A percentile compares a stretch with the other conserved stretches of the same genome.
phyloP scores from a whole-genome alignment of 352 stramenopile species.

The Pythium periplocum region DNA sequence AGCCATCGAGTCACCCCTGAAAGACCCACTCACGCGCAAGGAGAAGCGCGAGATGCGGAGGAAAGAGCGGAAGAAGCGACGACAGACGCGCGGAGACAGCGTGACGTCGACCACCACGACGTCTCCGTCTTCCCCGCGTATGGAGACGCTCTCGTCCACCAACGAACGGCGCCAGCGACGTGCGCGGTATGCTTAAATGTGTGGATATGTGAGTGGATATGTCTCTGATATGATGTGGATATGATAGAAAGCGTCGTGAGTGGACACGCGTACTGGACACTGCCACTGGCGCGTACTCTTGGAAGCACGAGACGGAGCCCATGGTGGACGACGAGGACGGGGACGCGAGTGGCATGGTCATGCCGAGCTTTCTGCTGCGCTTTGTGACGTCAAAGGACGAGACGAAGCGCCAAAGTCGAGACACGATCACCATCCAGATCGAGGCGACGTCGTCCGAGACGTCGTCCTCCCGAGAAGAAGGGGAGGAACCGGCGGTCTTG shows the following conservation, averaged over 20 bases:
- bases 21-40: conserved; percentile 14
- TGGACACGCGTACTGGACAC: too few species aligned
- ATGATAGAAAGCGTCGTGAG: too few species aligned
- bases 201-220: too few species aligned
- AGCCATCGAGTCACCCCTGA: conserved; percentile 12
- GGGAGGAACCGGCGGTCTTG: too few species aligned
- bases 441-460: too few species aligned
- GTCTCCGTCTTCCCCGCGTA: neutral
- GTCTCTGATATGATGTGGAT: too few species aligned
- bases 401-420: conserved; percentile 7
- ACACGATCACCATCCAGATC: conserved; percentile 10
- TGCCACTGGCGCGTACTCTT: too few species aligned
- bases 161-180: conserved; percentile 13
- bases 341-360: conserved; percentile 2
- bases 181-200: conserved; percentile 3
- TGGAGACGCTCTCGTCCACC: conserved; percentile 10
- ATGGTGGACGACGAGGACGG: neutral
- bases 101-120: neutral
- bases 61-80: conserved; percentile 7
- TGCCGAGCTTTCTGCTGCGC: neutral
- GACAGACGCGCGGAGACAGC: conserved; percentile 14
- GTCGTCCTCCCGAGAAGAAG: too few species aligned
- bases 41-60: conserved; percentile 13
- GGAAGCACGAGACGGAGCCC: neutral
- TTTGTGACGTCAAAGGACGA: neutral